Evolutionary conservation across 148 eudicot species (phyloP), one percentile per base, ranked within the genome.

Genomic region (Limonium bicolor): DNA sequence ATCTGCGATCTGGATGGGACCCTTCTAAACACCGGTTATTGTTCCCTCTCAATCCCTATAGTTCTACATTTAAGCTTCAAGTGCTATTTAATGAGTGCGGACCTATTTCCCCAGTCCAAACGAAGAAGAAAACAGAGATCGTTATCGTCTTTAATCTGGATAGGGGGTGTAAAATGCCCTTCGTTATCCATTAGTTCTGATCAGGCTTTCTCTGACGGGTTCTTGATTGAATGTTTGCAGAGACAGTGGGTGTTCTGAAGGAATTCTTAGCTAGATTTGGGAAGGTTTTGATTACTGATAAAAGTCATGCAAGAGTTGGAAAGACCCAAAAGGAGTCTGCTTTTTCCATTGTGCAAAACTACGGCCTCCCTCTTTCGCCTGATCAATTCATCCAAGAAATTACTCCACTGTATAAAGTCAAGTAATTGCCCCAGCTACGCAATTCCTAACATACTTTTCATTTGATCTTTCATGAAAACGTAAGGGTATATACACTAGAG

Each of bases 1-100:
- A 76, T 87, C 46, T 65, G 78, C 50, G 94, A 87, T 73, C 67
- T 87, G 69, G 96, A 86, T 54, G 94, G 96, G 17, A 86, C 94
- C 63, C 82, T 86, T 65, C 59, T 86, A 62, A 70, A 76, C 54
- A 78, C 96, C 64, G 96, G 96, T 86, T 20, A 11, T 40, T 26
- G 19, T 16, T 26, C 22, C 32, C 19, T 13, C 39, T 27, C 24
- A 9, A 5, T 17, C 4, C 17, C 48, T 61, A 19, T 26, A 6
- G 13, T 2, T 45, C 20, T 21, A 6, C 37, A 11, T n/a, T 36
- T 13, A 36, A 36, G 10, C 12, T 38, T 22, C 1, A 18, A 16
- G 25, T 27, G 11, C 31, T 8, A 4, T 0, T 31, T 48, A 13
- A 42, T 44, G 12, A 4, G 10, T 35, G 34, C 40, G n/a, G 9